Evolutionary conservation across 345 rosid species (phyloP).

Genomic region (Cochlearia excelsa): DNA sequence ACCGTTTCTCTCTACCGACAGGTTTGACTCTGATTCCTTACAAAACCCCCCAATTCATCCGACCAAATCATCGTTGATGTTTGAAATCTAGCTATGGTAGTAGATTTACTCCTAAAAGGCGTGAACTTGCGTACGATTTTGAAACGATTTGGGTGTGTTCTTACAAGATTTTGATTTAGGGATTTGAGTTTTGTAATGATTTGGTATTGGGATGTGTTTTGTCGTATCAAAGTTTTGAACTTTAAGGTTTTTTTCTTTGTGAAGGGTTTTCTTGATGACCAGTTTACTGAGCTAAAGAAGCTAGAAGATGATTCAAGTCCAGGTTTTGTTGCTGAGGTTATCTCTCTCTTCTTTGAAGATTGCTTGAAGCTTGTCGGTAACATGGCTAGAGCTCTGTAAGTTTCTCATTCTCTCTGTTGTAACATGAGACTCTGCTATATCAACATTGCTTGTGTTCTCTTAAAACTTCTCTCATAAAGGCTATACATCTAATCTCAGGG

Average conservation of each 20-base stretch:
- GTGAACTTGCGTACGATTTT: no score
- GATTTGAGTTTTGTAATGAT: no score
- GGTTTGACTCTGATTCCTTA: not conserved
- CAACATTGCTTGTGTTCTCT: not conserved
- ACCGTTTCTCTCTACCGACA: conserved; percentile 37
- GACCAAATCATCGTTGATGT: not conserved
- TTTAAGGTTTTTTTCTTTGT: not conserved
- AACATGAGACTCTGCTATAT: no score
- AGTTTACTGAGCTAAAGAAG: conserved; percentile 70
- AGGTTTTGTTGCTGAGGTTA: conserved; percentile 72
- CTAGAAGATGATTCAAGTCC: conserved; percentile 86
- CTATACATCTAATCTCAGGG: conserved; percentile 38
- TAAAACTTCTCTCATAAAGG: not conserved
- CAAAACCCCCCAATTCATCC: no score
- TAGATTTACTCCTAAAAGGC: no score
- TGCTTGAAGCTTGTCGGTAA: conserved; percentile 66
- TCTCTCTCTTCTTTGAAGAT: conserved; percentile 74
- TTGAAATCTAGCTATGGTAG: no score
- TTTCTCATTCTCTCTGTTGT: not conserved
- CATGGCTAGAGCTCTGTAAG: conserved; percentile 70
- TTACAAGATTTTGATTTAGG: no score
- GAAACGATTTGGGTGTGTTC: no score
- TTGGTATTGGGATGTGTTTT: no score
- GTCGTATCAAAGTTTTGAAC: no score
- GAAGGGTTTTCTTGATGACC: conserved; percentile 73